Base-by-base conservation (phyloP, 345 rosid species). In the Citrus medica region DNA sequence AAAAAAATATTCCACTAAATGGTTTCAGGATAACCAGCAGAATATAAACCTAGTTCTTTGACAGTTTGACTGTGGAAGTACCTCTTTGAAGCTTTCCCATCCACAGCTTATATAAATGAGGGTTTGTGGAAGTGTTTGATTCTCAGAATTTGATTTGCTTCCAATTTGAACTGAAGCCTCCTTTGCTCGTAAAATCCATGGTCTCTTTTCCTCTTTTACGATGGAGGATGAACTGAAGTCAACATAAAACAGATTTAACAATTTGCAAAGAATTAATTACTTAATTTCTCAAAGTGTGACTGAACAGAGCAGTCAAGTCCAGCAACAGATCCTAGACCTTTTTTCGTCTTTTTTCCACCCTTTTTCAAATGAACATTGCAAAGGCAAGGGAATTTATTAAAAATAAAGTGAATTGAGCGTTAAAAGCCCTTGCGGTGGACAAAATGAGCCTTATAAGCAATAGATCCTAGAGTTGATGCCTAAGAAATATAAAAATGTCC, bases 11-110 rank as follows among this genome's bases (percentile, higher is more conserved):
- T 33, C 12, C n/a, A 48, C 22, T n/a, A 16, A 79, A 40, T 48
- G 68, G 66, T 38, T 74, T 70, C 38, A 56, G 48, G 33, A 68
- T 1, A 28, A 64, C 74, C 22, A 77, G 69, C 67, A 78, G 64
- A 69, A 77, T 30, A 55, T 28, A 35, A 35, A 67, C 72, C 46
- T 24, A 69, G 61, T 69, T 69, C 4, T 33, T 59, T 73, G 77
- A 40, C 46, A 66, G 65, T 77, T 65, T 53, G 13, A 53, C 59
- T 53, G 30, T 53, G 69, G 21, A 81, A 56, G 58, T 88, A 93
- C 98, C 98, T 90, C 92, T 80, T 95, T 93, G 82, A 93, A 95
- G 88, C 94, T 95, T 83, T 92, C 96, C 99, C 99, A 95, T 76
- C 98, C 97, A 80, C 98, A 93, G 81, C 99, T 93, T 83, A 95